Base-by-base conservation (phyloP, 2,329 filamentous ascomycete genomes). In the Aspergillus proliferans region DNA sequence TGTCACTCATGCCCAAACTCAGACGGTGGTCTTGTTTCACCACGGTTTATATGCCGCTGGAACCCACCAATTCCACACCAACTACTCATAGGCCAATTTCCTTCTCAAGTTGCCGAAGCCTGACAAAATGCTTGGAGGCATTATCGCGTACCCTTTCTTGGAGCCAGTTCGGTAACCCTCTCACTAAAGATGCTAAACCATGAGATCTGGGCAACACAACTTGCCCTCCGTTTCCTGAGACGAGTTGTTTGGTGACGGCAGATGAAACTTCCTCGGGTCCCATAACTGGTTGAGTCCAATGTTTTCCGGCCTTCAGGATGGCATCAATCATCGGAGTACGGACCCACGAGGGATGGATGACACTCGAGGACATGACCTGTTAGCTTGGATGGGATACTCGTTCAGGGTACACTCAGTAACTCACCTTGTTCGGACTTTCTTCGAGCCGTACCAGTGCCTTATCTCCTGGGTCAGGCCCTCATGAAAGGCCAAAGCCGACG, bases 401-500 rank as follows among this genome's bases (percentile, higher is more conserved):
- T 36, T 18, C 34, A 18, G n/a, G n/a, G 15, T n/a, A 21, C n/a
- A 28, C 10, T 26, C 42, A 7, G 21, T 42, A 9, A 55, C 54
- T 43, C 19, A 58, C 47, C 56, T 67, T 2, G 63, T 66, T 33
- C 58, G 52, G 36, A 69, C 59, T 15, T 56, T 59, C 5, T 57
- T 50, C 9, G 60, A 60, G 24, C 59, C 58, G 40, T 69, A 61
- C 50, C 50, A 57, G 48, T 52, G 49, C 33, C 54, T 58, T n/a
- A 69, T 43, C 49, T 70, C 66, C 36, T 60, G 58, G 4, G 52
- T 50, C 18, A 68, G 50, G 1, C 69, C 68, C 61, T 80, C 76
- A 51, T 80, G 76, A 55, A 79, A 75, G 9, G 70, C 63, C 38
- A 79, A 58, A 0, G 74, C 71, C 3, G 67, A 71, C 1, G 72